Base-by-base conservation (phyloP, 2,329 filamentous ascomycete species). In the Trichoderma aggressivum region DNA sequence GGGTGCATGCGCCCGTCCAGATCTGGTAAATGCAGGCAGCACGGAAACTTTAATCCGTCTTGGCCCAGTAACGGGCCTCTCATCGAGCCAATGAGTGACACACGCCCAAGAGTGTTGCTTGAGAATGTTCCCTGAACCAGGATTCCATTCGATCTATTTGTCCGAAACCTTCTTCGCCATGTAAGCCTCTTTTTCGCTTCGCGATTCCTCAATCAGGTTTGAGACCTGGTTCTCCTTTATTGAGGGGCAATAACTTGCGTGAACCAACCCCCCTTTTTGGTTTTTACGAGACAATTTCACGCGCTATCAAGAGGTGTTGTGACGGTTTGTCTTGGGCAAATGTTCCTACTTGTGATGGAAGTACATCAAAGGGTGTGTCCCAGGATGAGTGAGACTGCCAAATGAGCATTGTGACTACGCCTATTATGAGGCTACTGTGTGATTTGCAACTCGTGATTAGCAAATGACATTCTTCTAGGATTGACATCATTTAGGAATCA, bases 11-110 rank as follows among this genome's bases (percentile, higher is more conserved):
- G 66, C 66, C 66, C 66, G 56, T 61, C 56, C 39, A 50, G 39
- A 61, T 61, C 55, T 30, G 36, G 56, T 28, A 26, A 53, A 50
- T 26, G 56, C 21, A 53, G 28, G 56, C 66, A 61, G 56, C 39
- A 61, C 66, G 66, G 66, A 61, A 60, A 61, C 55, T 69, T 36
- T 60, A 69, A 61, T 53, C 56, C 56, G 30, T 47, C 30, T 43
- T 61, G 39, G 56, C 56, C 50, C 30, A 66, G 53, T 66, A 26
- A 66, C 11, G 56, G 53, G 56, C 43, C 39, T 61, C 30, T 68
- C 43, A 24, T 47, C 36, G 30, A n/a, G 39, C 39, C 66, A 28
- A 61, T n/a, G n/a, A 36, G 66, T 61, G 56, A 60, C 39, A 39
- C 30, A 36, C 16, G n/a, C 14, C n/a, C 21, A 21, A n/a, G 26